A percentile compares a stretch with the other conserved stretches of the same genome.
Evolutionary conservation across 1,284 basidiomycete genomes (phyloP).

Genomic region (Pterulicium gracile): DNA sequence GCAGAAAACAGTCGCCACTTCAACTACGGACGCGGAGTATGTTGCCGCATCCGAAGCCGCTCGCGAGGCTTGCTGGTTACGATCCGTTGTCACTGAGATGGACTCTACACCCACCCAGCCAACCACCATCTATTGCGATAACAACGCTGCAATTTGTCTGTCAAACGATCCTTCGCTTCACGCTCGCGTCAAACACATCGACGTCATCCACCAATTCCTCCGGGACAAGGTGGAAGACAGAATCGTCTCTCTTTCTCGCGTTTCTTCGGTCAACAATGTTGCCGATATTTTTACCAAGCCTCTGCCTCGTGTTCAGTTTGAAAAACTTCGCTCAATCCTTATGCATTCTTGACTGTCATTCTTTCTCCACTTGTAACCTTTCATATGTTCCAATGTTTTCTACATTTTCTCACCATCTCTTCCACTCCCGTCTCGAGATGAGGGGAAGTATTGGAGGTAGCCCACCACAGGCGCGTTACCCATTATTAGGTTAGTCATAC

Average conservation of each 20-base stretch:
- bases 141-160: slow-evolving; percentile 15
- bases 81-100: slow-evolving; percentile 15
- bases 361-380: too few species aligned
- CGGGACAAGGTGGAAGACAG: slow-evolving; percentile 11
- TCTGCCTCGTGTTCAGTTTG: slow-evolving; percentile 1
- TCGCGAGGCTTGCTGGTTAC: slow-evolving; percentile 19
- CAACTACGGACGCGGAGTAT: slow-evolving; percentile 30
- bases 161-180: slow-evolving; percentile 13
- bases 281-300: slow-evolving; percentile 16
- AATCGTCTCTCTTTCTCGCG: slow-evolving; percentile 9
- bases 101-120: too few species aligned
- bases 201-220: slow-evolving; percentile 16
- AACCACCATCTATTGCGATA: slow-evolving; percentile 15
- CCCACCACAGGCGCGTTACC: too few species aligned
- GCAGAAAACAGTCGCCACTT: slow-evolving; percentile 24
- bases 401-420: too few species aligned
- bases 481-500: too few species aligned
- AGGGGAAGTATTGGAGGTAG: too few species aligned
- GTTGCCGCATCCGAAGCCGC: slow-evolving; percentile 19
- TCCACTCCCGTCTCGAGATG: too few species aligned
- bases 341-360: too few species aligned
- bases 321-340: neutral
- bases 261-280: slow-evolving; percentile 10
- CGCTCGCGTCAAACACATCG: slow-evolving; percentile 18
- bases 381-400: too few species aligned